Conservation (phyloP, 768 basidiomycete genomes). For the Kwoniella sp. region DNA sequence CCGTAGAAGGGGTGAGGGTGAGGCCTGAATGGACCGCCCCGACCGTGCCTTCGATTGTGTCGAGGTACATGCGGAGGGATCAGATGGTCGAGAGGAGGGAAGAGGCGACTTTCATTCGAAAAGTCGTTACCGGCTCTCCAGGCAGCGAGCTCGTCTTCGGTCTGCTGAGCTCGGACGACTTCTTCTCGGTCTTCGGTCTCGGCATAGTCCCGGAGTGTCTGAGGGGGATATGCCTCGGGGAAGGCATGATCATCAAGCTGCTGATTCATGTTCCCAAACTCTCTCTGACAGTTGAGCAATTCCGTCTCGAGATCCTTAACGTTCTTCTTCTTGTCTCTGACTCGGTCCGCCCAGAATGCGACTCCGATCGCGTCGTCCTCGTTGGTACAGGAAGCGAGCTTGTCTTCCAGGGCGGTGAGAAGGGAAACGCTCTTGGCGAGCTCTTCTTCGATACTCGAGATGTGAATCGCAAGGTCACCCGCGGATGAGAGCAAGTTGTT, state of each 20-base stretch:
- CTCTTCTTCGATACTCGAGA: constrained; percentile 26
- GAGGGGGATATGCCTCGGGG: constrained; percentile 5
- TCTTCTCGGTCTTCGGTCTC: constrained; percentile 38
- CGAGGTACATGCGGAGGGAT: constrained; percentile 22
- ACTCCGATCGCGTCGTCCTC: constrained; percentile 34
- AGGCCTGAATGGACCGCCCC: constrained; percentile 7
- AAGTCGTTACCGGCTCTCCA: constrained; percentile 41
- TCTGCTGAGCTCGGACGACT: constrained; percentile 28
- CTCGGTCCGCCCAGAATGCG: constrained; percentile 43
- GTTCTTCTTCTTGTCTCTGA: constrained; percentile 34
- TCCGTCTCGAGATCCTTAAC: constrained; percentile 27
- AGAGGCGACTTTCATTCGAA: constrained; percentile 28
- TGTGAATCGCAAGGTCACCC: constrained; percentile 25
- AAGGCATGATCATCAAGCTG: constrained; percentile 24
- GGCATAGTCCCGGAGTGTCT: constrained; percentile 26
- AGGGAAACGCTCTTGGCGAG: constrained; percentile 30
- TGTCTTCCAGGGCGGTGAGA: constrained; percentile 40
- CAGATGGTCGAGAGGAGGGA: constrained; percentile 46
- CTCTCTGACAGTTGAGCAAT: constrained; percentile 20
- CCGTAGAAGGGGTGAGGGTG: background rate
- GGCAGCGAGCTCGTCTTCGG: constrained; percentile 43
- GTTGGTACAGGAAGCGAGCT: constrained; percentile 22
- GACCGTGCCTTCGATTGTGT: constrained; percentile 11
- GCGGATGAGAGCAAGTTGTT: constrained; percentile 26
- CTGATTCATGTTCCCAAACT: constrained; percentile 26